Conservation (phyloP, 495 filamentous ascomycete genomes). For the Sordaria brevicollis region DNA sequence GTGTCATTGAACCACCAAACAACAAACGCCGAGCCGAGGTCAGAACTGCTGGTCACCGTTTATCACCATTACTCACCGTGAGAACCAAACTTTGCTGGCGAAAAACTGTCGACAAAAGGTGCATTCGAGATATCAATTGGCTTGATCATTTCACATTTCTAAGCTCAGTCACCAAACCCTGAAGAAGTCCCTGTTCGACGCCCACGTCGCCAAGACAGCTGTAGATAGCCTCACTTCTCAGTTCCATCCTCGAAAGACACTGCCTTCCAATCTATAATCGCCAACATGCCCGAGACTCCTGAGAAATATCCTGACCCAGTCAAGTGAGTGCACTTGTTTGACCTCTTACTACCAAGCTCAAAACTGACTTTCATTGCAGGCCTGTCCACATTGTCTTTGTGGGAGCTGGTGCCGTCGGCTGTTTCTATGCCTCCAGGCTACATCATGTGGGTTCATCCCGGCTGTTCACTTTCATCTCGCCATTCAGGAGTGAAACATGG, state of each 20-base stretch:
- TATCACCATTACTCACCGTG: background rate
- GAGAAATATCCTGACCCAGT: slow-evolving; percentile 11
- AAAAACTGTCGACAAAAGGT: background rate
- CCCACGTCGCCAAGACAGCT: background rate
- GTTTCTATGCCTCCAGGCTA: slow-evolving; percentile 48
- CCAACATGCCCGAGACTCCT: slow-evolving; percentile 10
- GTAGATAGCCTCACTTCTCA: background rate
- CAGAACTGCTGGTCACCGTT: background rate
- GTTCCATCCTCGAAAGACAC: background rate
- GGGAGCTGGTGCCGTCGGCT: slow-evolving; percentile 49
- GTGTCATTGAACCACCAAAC: background rate
- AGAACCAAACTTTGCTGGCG: background rate
- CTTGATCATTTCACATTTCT: background rate
- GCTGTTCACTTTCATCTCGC: background rate
- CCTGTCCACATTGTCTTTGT: slow-evolving; percentile 44
- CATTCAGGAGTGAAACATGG: background rate
- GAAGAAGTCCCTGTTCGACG: background rate
- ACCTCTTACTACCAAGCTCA: background rate
- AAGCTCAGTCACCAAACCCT: background rate
- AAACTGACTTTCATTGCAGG: slow-evolving; percentile 14
- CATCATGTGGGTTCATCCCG: slow-evolving; percentile 30
- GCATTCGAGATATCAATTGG: background rate
- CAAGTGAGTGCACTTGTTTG: slow-evolving; percentile 6
- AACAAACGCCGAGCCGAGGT: background rate
- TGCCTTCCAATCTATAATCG: background rate